Evolutionary conservation across 2,329 filamentous ascomycete genomes (phyloP).

Genomic region (Fusarium nisikadoi): DNA sequence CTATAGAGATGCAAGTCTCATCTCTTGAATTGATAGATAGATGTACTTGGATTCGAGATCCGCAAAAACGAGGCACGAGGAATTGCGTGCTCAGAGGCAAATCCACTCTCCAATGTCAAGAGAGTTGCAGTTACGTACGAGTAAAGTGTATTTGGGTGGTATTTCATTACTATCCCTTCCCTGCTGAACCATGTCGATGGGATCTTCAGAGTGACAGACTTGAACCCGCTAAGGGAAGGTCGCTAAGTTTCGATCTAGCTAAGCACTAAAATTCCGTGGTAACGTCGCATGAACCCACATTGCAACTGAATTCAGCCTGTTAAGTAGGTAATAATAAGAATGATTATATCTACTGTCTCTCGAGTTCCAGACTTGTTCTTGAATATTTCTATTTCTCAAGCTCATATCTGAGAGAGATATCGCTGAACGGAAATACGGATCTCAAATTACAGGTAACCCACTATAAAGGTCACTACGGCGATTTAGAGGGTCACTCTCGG

Average conservation of each 20-base stretch:
- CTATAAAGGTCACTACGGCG: not conserved
- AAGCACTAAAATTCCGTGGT: constrained; percentile 3
- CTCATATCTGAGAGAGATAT: not conserved
- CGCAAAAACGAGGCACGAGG: constrained; percentile 34
- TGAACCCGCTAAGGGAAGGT: constrained; percentile 27
- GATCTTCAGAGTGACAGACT: constrained; percentile 7
- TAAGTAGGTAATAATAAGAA: too few species aligned
- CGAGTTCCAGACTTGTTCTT: not conserved
- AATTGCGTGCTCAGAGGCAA: constrained; percentile 44
- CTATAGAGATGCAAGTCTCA: not conserved
- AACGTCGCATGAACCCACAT: constrained; percentile 16
- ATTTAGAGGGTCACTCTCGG: constrained; percentile 8
- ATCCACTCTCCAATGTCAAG: constrained; percentile 25
- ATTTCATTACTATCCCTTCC: not conserved
- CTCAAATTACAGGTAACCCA: not conserved
- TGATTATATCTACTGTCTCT: too few species aligned
- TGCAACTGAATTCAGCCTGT: not conserved
- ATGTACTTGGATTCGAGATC: not conserved
- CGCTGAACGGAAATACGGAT: not conserved
- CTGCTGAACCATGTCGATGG: constrained; percentile 14
- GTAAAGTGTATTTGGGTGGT: constrained; percentile 3
- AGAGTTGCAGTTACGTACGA: constrained; percentile 28
- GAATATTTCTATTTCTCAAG: not conserved
- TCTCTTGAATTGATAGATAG: not conserved
- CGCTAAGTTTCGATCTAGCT: constrained; percentile 5